Evolutionary conservation across 2,329 filamentous ascomycete species (phyloP).

Genomic region (Calycina marina): DNA sequence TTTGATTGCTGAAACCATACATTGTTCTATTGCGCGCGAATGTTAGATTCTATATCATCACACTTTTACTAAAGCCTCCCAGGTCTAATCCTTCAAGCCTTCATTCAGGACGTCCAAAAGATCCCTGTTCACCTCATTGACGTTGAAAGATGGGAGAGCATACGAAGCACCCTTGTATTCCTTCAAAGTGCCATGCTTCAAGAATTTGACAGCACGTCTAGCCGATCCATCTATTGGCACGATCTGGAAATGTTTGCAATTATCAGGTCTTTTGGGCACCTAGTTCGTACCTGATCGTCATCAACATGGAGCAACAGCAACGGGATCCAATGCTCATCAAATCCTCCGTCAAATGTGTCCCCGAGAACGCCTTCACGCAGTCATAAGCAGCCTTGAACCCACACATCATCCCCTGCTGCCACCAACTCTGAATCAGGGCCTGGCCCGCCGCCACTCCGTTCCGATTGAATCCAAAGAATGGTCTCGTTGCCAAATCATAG

Average conservation of each 20-base stretch:
- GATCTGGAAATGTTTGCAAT: too few relatives aligned
- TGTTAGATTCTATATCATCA: too few relatives aligned
- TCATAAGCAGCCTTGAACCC: constrained; percentile 27
- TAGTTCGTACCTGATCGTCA: constrained; percentile 27
- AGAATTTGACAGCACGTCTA: neutral
- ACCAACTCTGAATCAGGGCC: constrained; percentile 27
- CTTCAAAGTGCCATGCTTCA: neutral
- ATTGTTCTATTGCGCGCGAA: too few relatives aligned
- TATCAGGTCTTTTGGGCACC: too few relatives aligned
- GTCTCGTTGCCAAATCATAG: constrained; percentile 23
- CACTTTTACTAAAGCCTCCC: too few relatives aligned
- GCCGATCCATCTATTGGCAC: neutral
- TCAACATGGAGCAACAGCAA: constrained; percentile 27
- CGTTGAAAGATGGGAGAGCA: neutral
- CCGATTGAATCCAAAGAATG: constrained; percentile 25
- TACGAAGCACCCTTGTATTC: neutral
- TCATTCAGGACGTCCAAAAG: too few relatives aligned
- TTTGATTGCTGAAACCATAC: too few relatives aligned
- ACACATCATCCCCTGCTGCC: constrained; percentile 25
- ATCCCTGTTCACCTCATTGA: neutral
- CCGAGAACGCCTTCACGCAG: constrained; percentile 26
- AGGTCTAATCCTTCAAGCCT: too few relatives aligned
- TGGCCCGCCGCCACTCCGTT: constrained; percentile 20
- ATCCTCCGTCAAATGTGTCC: constrained; percentile 28
- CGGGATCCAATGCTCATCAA: constrained; percentile 26